Evolutionary conservation across 2,329 filamentous ascomycete genomes (phyloP), one percentile per base, ranked within the genome.

Genomic region (Cordyceps tenuipes): DNA sequence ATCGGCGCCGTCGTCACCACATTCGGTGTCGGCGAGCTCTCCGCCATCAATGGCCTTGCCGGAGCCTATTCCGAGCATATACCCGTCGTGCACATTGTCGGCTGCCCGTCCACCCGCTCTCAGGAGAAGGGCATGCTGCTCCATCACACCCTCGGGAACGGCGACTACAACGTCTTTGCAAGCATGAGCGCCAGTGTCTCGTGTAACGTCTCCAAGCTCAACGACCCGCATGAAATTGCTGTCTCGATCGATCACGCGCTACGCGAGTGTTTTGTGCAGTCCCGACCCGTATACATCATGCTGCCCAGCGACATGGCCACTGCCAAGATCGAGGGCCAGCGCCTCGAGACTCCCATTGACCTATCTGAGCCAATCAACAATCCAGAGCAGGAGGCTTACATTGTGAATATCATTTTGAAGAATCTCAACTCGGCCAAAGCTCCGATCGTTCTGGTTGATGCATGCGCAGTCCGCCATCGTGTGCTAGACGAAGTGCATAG

Each of bases 141-240:
- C 36, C 86, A 89, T 67, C 88, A 90, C 71, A 89, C 87, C 0
- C 82, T 90, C 1, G 86, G 84, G 60, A 89, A 90, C 66, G 87
- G 90, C 62, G 87, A 95, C 74, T 95, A 89, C 73, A 86, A 88
- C 62, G 89, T 91, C 59, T 96, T 95, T 71, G 81, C 85, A 65
- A 83, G 89, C 68, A 95, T 96, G 87, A 89, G 80, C 70, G 77
- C 81, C 51, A 73, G 84, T 55, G 84, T 95, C 66, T 89, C 89
- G 1, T 88, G 85, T 69, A 83, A 84, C 23, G 79, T 89, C 44
- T 85, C 87, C 58, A 86, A 87, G 66, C 79, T 96, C 60, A 86
- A 84, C 69, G 81, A 89, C 63, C 83, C 87, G 1, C 73, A 79
- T 61, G 86, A 89, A 64, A 88, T 89, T 47, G 86, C 90, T 10